These are phyloP conservation scores for Xylaria sp. DNA, from an alignment of 2,329 filamentous ascomycete genomes.

Conservation along the genomic window DNA sequence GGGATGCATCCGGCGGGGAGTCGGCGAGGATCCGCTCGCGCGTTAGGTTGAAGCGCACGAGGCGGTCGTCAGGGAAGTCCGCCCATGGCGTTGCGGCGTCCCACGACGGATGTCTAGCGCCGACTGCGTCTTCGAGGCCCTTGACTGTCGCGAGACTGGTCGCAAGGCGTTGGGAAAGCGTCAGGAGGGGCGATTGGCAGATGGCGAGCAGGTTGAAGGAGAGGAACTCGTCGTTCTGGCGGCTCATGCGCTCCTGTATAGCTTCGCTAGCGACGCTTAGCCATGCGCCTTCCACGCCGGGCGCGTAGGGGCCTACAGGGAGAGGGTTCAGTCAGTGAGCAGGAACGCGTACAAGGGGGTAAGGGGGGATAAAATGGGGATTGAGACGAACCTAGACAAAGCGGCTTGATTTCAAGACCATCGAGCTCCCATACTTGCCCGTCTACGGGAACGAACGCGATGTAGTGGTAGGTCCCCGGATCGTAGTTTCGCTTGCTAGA, in stretches of 20 bases:
- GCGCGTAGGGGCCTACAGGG: constrained; percentile 51
- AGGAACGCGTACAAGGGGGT: not conserved
- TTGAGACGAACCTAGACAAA: constrained; percentile 64
- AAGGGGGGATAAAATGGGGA: not conserved
- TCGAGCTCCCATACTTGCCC: constrained; percentile 88
- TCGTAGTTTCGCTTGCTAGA: constrained; percentile 56
- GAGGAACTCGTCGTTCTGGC: constrained; percentile 71
- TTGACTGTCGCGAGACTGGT: constrained; percentile 55
- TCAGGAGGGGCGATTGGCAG: constrained; percentile 71
- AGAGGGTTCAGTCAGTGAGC: not conserved
- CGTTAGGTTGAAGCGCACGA: constrained; percentile 35
- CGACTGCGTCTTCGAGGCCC: constrained; percentile 55
- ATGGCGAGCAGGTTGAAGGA: constrained; percentile 84
- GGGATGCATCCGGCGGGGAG: not conserved
- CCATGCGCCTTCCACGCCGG: constrained; percentile 68
- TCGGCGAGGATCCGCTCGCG: constrained; percentile 30
- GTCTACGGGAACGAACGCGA: constrained; percentile 84
- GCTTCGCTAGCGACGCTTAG: constrained; percentile 70
- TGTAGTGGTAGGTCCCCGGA: constrained; percentile 84
- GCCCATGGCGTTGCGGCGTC: constrained; percentile 36
- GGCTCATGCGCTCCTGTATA: constrained; percentile 74
- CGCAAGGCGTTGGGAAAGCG: constrained; percentile 60
- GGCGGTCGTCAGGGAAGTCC: constrained; percentile 37
- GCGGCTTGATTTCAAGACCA: constrained; percentile 79
- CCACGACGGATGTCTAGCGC: constrained; percentile 56